Percentiles rank a stretch among this genome's conserved stretches.
These are phyloP conservation scores for Backusella psychrophila DNA, from an alignment of 192 early-diverging fungal genomes.

Conservation along the genomic window DNA sequence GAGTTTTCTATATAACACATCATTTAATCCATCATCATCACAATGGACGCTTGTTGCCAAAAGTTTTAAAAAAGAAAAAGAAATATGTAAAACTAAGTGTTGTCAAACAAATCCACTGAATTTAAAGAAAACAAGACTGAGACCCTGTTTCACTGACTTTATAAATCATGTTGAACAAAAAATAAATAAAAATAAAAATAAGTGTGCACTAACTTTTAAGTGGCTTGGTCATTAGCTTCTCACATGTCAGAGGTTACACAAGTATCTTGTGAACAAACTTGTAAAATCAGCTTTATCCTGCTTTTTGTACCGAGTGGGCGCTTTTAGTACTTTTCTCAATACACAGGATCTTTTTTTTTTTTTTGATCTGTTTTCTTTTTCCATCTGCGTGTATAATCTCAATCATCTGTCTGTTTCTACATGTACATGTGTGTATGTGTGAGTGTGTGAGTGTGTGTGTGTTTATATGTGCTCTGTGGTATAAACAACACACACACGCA, in stretches of 20 bases:
- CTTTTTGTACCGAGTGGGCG: not conserved
- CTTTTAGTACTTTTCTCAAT: not conserved
- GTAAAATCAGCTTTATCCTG: conserved; percentile 8
- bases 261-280: conserved; percentile 1
- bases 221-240: not conserved
- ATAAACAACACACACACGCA: not conserved
- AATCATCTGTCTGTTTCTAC: not conserved
- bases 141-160: not conserved
- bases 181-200: not conserved
- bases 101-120: not conserved
- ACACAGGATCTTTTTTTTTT: not conserved
- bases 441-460: not conserved
- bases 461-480: not conserved
- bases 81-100: not conserved
- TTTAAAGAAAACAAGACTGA: not conserved
- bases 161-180: not conserved
- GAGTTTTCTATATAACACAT: not conserved
- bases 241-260: not conserved
- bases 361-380: not conserved
- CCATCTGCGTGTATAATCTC: not conserved
- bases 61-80: not conserved
- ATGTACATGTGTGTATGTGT: not conserved
- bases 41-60: not conserved
- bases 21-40: not conserved
- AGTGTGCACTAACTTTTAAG: not conserved